phyloP scores from a whole-genome alignment of 2,329 filamentous ascomycete genomes.

The Venturiaceae sp. region DNA sequence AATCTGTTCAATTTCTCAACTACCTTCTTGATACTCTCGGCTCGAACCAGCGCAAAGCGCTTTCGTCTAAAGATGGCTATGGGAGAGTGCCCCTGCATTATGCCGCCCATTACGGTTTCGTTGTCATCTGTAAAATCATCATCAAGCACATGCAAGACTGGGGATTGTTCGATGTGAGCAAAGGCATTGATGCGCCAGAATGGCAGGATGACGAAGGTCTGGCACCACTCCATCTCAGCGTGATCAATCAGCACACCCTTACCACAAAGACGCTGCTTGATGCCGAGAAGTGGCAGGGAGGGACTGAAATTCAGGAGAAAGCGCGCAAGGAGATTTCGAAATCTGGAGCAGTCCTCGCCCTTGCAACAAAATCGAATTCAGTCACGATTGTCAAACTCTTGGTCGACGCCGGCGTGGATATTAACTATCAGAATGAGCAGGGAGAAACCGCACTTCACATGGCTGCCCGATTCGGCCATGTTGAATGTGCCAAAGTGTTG shows the following conservation, averaged over 20 bases:
- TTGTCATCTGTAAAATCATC: constrained; percentile 78
- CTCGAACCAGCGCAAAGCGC: constrained; percentile 54
- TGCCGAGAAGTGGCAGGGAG: constrained; percentile 66
- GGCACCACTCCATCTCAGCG: constrained; percentile 82
- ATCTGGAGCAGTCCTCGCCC: constrained; percentile 76
- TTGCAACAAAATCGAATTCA: constrained; percentile 85
- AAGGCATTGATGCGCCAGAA: constrained; percentile 74
- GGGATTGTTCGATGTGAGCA: constrained; percentile 73
- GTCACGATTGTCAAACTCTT: constrained; percentile 75
- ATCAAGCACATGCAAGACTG: constrained; percentile 85
- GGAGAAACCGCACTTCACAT: constrained; percentile 90
- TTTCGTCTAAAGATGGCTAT: constrained; percentile 64
- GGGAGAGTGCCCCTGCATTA: constrained; percentile 86
- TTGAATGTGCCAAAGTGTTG: constrained; percentile 68
- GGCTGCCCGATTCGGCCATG: constrained; percentile 79
- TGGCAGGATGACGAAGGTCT: constrained; percentile 94
- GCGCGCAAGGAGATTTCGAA: constrained; percentile 64
- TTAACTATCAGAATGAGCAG: constrained; percentile 85
- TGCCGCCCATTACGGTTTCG: constrained; percentile 88
- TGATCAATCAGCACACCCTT: constrained; percentile 80
- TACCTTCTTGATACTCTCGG: constrained; percentile 59
- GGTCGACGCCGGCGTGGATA: constrained; percentile 80
- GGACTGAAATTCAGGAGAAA: constrained; percentile 50
- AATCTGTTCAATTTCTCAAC: constrained; percentile 59
- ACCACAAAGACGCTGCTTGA: constrained; percentile 75